Percentiles rank a stretch among this genome's conserved stretches.
Conservation (phyloP, 257 asterid species). For the Rhazya stricta region DNA sequence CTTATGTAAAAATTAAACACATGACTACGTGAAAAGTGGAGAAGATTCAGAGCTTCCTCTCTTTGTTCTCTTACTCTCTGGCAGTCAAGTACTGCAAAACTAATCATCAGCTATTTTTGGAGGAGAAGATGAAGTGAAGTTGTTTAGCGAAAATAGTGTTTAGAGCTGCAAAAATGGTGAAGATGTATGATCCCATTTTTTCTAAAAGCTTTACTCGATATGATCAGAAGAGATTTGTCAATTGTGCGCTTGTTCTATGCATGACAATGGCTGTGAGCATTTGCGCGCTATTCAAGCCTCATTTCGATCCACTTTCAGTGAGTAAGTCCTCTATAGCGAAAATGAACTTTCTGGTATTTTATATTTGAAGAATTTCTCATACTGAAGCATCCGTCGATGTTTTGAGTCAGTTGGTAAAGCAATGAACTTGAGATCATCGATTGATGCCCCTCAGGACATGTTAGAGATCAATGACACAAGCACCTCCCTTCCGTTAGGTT, state of each 20-base stretch:
- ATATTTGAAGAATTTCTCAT: not conserved
- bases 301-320: slow-evolving; percentile 32
- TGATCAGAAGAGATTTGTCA: slow-evolving; percentile 51
- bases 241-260: slow-evolving; percentile 33
- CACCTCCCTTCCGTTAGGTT: not conserved
- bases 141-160: not conserved
- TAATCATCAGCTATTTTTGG: not conserved
- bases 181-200: slow-evolving; percentile 65
- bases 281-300: slow-evolving; percentile 39
- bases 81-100: not conserved
- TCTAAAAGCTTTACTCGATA: slow-evolving; percentile 50
- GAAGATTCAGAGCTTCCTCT: slow-evolving; percentile 14
- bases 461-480: slow-evolving; percentile 11
- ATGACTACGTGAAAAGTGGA: not conserved
- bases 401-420: slow-evolving; percentile 4
- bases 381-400: not conserved
- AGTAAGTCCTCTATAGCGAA: slow-evolving; percentile 30
- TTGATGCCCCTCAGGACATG: slow-evolving; percentile 31
- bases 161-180: slow-evolving; percentile 11
- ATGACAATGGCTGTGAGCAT: slow-evolving; percentile 31
- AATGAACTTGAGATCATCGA: slow-evolving; percentile 17
- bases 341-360: too few relatives aligned
- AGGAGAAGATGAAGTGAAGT: not conserved
- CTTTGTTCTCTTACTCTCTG: slow-evolving; percentile 19
- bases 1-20: not conserved